Evolutionary conservation across 1,284 basidiomycete species (phyloP), one percentile per base, ranked within the genome.

Genomic region (Rhodotorula sp.): DNA sequence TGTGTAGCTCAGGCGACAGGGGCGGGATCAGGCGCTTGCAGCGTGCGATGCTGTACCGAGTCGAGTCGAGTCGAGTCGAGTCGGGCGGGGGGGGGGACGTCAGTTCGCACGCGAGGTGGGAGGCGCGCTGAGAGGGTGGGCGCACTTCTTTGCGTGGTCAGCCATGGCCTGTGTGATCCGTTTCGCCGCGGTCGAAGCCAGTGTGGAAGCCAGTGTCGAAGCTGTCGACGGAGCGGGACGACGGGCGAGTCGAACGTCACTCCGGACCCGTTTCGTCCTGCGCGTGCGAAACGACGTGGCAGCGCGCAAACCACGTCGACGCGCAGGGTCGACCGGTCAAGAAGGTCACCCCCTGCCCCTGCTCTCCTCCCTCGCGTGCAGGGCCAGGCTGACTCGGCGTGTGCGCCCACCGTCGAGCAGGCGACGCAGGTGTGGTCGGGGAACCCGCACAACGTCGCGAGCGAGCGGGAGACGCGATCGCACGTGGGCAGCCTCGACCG

Each of bases 11-110:
- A 5, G 88, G 87, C 76, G 90, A 86, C 24, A 95, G 84, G 51
- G 92, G 91, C 0, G 92, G 92, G 69, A 95, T 90, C 55, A 95
- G 83, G 68, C 85, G 84, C 78, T 87, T 89, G 69, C 92, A 85
- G 77, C 90, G 87, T 34, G 87, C 85, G 59, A 90, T 77, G 59
- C 89, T 81, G 40, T 10, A 34, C 34, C 34, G 34, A 34, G 34
- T 34, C 34, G 34, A 34, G 34, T 34, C 61, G n/a, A n/a, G n/a
- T n/a, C n/a, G n/a, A n/a, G n/a, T n/a, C n/a, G n/a, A n/a, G n/a
- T n/a, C n/a, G n/a, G n/a, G n/a, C n/a, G n/a, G n/a, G 55, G 16
- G 4, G 26, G 28, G 20, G 59, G 34, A 30, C 40, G 34, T 60
- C 57, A 59, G 57, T 22, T 7, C 15, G 30, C 22, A 18, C 9